Conservation (phyloP, 345 rosid genomes). For the Gossypium rotundifolium region DNA sequence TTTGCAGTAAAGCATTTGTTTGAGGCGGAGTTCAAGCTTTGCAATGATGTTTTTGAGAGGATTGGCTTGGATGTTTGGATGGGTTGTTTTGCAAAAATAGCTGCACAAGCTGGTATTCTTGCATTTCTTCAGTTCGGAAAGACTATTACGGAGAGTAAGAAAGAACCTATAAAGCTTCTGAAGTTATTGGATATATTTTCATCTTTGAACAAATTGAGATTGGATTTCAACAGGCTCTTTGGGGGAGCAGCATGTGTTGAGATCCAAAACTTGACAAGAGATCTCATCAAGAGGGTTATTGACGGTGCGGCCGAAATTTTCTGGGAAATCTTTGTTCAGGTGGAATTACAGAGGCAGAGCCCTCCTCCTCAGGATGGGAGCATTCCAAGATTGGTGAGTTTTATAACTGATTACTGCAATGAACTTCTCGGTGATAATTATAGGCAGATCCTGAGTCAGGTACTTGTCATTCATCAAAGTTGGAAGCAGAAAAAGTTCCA, state of each 20-base stretch:
- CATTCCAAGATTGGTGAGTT: conserved; percentile 73
- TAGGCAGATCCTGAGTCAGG: conserved; percentile 74
- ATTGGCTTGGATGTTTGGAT: conserved; percentile 78
- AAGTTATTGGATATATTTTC: conserved; percentile 85
- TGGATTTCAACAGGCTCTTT: conserved; percentile 88
- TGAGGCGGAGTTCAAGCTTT: conserved; percentile 91
- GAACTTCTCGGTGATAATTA: conserved; percentile 78
- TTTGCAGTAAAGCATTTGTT: conserved; percentile 97
- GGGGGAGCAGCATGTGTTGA: conserved; percentile 94
- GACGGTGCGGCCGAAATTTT: conserved; percentile 90
- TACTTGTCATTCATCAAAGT: conserved; percentile 75
- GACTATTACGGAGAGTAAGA: conserved; percentile 87
- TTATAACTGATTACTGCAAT: conserved; percentile 84
- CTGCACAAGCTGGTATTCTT: conserved; percentile 93
- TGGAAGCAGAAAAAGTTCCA: conserved; percentile 93
- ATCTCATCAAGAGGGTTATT: conserved; percentile 81
- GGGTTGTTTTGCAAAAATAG: conserved; percentile 94
- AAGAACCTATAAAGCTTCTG: conserved; percentile 88
- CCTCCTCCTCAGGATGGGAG: conserved; percentile 84
- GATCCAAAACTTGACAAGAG: conserved; percentile 91
- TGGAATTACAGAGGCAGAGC: conserved; percentile 72
- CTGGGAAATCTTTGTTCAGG: conserved; percentile 92
- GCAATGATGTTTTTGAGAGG: conserved; percentile 92
- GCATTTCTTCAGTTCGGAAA: conserved; percentile 94
- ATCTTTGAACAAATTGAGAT: conserved; percentile 77